Base-by-base conservation (phyloP, 2,329 filamentous ascomycete genomes). In the Lecanicillium sp. region DNA sequence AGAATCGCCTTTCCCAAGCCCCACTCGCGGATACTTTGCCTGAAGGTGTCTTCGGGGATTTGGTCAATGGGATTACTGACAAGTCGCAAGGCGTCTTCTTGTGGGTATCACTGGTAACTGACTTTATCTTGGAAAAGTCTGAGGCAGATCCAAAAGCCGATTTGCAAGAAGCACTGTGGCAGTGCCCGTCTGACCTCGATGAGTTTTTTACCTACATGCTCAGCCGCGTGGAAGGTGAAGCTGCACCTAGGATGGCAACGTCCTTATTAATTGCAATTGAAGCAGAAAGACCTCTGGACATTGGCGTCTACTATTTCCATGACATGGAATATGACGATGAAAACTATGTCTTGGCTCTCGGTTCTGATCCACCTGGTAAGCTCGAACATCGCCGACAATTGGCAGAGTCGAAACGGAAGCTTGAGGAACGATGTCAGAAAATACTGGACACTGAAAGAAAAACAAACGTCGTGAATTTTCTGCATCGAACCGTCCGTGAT, bases 221-320 rank as follows among this genome's bases (percentile, higher is more conserved):
- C 25, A 27, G 30, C 9, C 3, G 11, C 4, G 15, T 31, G 10
- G 18, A 25, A 5, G 5, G 14, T 5, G 14, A 3, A 6, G 33
- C 30, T 12, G 31, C 34, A 18, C 14, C n/a, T n/a, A 27, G 7
- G 8, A 40, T 40, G 38, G 38, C 32, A 1, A 35, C 38, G 7
- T 25, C 38, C 2, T 18, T 40, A 18, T 18, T 40, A 15, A 40
- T 40, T 13, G 35, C 38, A 14, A 18, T 35, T 20, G 27, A 27
- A 9, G 38, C 38, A 9, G 32, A 40, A 9, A 40, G 28, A 11
- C 38, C 38, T 3, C 15, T 40, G 2, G 27, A 40, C 13, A 17
- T 40, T 17, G 38, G 38, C 6, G 35, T 40, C 4, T 40, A 40
- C 19, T 35, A 40, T 15, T 40, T 40, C 6, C 38, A 40, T 9